phyloP scores from a whole-genome alignment of 202 grass and related monocot genomes.

The Dendrocalamus latiflorus region DNA sequence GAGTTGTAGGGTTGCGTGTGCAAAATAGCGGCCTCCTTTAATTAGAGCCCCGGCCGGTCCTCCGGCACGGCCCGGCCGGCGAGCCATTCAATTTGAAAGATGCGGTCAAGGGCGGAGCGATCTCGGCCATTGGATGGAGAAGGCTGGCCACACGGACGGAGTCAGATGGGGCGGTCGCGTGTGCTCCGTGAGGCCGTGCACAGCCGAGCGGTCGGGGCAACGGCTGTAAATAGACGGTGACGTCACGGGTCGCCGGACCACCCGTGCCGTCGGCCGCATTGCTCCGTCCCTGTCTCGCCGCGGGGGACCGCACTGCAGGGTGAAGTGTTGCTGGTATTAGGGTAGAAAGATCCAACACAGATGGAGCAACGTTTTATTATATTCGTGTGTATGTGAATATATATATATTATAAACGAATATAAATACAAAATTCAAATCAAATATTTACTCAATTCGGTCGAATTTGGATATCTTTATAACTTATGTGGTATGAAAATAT shows the following conservation, averaged over 20 bases:
- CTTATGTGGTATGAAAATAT: too few species aligned
- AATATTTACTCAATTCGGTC: too few species aligned
- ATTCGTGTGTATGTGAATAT: too few species aligned
- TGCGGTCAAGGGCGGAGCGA: conserved; percentile 15
- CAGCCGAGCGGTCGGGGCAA: background rate
- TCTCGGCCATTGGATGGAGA: background rate
- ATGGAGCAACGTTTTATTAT: too few species aligned
- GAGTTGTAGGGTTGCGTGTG: background rate
- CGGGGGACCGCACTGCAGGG: too few species aligned
- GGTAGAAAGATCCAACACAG: too few species aligned
- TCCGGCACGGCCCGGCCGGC: conserved; percentile 2
- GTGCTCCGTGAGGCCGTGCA: background rate
- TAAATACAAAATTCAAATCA: too few species aligned
- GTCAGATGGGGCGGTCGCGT: background rate
- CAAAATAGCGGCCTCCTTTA: conserved; percentile 24
- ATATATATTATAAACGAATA: too few species aligned
- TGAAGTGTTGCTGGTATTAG: too few species aligned
- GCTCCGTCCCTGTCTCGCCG: too few species aligned
- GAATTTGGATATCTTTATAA: too few species aligned
- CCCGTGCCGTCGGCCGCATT: background rate
- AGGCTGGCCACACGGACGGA: background rate
- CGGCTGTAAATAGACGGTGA: background rate
- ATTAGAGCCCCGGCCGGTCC: conserved; percentile 12
- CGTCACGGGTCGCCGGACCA: conserved; percentile 21
- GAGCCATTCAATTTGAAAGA: conserved; percentile 46